These are phyloP conservation scores for Lentinula lateritia DNA, from an alignment of 768 basidiomycete species.

Conservation along the genomic window DNA sequence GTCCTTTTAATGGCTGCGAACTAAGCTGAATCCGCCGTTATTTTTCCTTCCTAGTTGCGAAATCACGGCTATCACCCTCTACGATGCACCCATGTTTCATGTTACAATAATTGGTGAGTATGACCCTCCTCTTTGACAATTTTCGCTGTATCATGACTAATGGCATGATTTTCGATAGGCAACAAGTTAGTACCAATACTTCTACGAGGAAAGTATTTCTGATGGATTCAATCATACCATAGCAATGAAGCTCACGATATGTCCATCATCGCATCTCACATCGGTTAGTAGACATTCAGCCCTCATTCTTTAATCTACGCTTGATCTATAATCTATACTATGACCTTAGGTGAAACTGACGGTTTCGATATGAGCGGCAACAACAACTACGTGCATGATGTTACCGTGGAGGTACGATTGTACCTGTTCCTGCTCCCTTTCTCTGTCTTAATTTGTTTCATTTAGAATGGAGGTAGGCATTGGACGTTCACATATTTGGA, in stretches of 20 bases:
- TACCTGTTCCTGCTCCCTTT: too few relatives aligned
- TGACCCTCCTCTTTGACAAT: neutral
- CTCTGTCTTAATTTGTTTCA: neutral
- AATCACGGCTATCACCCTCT: conserved; percentile 15
- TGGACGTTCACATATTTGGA: too few relatives aligned
- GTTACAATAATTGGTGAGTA: conserved; percentile 17
- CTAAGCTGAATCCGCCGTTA: neutral
- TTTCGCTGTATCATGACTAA: neutral
- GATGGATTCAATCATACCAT: neutral
- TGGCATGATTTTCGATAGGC: neutral
- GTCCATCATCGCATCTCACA: conserved; percentile 17
- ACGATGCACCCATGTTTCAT: conserved; percentile 18
- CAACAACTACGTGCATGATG: conserved; percentile 24
- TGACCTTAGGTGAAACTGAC: conserved; percentile 13
- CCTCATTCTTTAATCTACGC: neutral
- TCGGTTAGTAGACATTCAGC: conserved; percentile 6
- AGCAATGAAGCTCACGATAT: conserved; percentile 19
- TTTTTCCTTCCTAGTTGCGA: conserved; percentile 9
- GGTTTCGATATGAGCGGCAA: conserved; percentile 23
- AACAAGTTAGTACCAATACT: conserved; percentile 6
- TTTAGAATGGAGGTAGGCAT: conserved; percentile 2
- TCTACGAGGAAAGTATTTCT: neutral
- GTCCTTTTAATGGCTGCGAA: neutral
- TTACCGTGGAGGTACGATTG: conserved; percentile 20
- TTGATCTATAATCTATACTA: neutral